These are phyloP conservation scores for Pichia sp. DNA, from an alignment of 1,139 yeast species.

Conservation along the genomic window DNA sequence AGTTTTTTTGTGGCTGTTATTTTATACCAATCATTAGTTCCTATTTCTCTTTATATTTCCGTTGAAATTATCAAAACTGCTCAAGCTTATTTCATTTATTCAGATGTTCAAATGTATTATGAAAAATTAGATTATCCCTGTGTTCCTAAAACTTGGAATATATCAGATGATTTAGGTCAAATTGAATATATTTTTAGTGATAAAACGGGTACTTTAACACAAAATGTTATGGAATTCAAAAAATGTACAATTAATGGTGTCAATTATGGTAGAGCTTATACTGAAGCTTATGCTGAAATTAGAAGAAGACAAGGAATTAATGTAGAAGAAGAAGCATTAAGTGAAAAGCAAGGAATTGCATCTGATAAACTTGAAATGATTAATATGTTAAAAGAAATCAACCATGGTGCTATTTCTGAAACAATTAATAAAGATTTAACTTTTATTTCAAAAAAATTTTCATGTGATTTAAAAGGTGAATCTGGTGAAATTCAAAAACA, in stretches of 20 bases:
- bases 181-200: slow-evolving; percentile 93
- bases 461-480: slow-evolving; percentile 45
- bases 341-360: slow-evolving; percentile 56
- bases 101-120: slow-evolving; percentile 83
- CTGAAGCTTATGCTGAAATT: slow-evolving; percentile 92
- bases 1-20: slow-evolving; percentile 86
- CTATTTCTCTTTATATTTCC: slow-evolving; percentile 89
- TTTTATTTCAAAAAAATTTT: slow-evolving; percentile 67
- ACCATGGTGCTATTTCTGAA: slow-evolving; percentile 25
- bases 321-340: slow-evolving; percentile 58
- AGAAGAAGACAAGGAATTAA: slow-evolving; percentile 84
- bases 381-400: slow-evolving; percentile 39
- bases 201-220: slow-evolving; percentile 95
- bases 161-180: slow-evolving; percentile 95
- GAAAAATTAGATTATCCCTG: slow-evolving; percentile 86
- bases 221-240: slow-evolving; percentile 94
- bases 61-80: slow-evolving; percentile 91
- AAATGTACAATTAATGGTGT: slow-evolving; percentile 86
- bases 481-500: slow-evolving; percentile 51
- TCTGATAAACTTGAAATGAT: slow-evolving; percentile 65
- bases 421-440: slow-evolving; percentile 49
- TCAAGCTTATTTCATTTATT: slow-evolving; percentile 88
- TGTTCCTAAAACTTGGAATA: slow-evolving; percentile 94
- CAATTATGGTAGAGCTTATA: slow-evolving; percentile 88
- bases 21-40: slow-evolving; percentile 85